Evolutionary conservation across 1,284 basidiomycete species (phyloP), one percentile per base, ranked within the genome.

Genomic region (Boletellus sp.): DNA sequence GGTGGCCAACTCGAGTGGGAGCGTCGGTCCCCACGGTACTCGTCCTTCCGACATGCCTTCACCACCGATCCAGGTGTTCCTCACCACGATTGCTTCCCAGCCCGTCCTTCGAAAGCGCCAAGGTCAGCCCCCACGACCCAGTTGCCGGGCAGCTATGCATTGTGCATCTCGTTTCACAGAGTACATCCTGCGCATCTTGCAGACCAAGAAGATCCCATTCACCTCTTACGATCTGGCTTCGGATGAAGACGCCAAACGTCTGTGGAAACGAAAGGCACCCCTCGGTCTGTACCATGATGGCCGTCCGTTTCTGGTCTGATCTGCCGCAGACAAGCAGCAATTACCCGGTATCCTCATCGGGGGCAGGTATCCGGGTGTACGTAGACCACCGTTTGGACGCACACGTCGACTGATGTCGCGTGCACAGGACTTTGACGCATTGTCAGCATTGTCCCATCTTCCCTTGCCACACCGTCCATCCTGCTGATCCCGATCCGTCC

Each of bases 51-150:
- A 40, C 36, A 90, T 90, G 86, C 77, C 82, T 51, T 79, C 86
- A 19, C 89, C 89, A 11, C 89, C 89, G 5, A 85, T 91, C 54
- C 81, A 86, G 59, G 68, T 91, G 35, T 91, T 89, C 66, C 76
- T 91, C 49, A 91, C 89, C n/a, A 91, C 89, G 11, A 91, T 91
- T 55, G 86, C 85, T 5, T 89, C 86, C 50, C 85, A 89, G 63
- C 82, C 86, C 2, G 79, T 80, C 51, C 75, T 91, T 51, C 75
- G 89, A 58, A 81, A 86, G 61, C 81, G 86, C 21, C 89, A 91
- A 76, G 83, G 84, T 82, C 36, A 49, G 62, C 50, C 28, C 22
- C 18, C 22, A 21, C 44, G 18, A 16, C 26, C 35, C 8, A 46
- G 41, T 45, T 7, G 15, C 10, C 5, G 16, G 7, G 53, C 38